Base-by-base conservation (phyloP, 2,329 filamentous ascomycete genomes). In the Biscogniauxia sp. region DNA sequence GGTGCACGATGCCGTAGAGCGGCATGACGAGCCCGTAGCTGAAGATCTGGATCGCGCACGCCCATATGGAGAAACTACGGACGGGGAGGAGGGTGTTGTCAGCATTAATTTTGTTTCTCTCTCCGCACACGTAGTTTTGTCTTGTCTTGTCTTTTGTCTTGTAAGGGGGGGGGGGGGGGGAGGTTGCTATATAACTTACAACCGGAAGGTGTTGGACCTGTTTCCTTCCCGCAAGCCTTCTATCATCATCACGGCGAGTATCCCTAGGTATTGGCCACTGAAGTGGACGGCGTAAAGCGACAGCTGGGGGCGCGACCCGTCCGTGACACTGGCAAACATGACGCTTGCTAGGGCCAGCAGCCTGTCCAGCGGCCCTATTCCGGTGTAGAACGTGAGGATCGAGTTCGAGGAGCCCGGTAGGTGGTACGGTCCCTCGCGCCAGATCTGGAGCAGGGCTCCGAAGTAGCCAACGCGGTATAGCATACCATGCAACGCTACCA, bases 21-120 rank as follows among this genome's bases (percentile, higher is more conserved):
- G 64, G 61, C 64, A 65, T 65, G 5, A 62, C 61, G 52, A 62
- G 61, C 19, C 64, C 64, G 32, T 65, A 65, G 28, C 64, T 65
- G 20, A 62, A 55, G 13, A 60, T 55, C 50, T 65, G 64, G 61
- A 65, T 65, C 20, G 61, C 54, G 37, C 56, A 61, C 8, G 53
- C 61, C 64, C 64, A 65, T 17, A 63, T 15, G 2, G 64, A 62
- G 52, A 62, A 65, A 51, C 64, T 65, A 41, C 28, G 41, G 28
- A 23, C 23, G 2, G 23, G 23, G 23, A 5, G 23, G 23, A 5
- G 23, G 23, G 23, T 23, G 23, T 23, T 26, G 20, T 65, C 23
- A 65, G 61, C 49, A 56, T 17, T 19, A 17, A 20, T 4, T 23
- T 13, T 17, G 20, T 19, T 37, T 20, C 20, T 20, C n/a, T 41